A percentile compares a stretch with the other conserved stretches of the same genome.
Evolutionary conservation across 352 stramenopile genomes (phyloP).

Genomic region (Aphanomyces stellatus): DNA sequence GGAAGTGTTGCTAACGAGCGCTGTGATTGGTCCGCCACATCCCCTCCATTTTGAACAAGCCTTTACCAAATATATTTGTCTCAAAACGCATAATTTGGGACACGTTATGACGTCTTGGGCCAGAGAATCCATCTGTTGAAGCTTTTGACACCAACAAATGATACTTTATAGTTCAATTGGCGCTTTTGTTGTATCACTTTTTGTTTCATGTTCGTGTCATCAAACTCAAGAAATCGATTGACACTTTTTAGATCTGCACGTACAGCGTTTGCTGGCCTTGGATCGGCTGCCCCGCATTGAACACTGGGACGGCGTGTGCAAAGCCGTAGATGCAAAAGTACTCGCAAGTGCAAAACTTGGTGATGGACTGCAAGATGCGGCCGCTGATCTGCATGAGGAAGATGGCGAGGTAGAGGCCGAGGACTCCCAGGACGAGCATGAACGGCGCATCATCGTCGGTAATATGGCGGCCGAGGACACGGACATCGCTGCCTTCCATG

Average conservation of each 20-base stretch:
- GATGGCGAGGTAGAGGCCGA: constrained; percentile 2
- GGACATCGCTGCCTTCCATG: background rate
- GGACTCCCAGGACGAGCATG: background rate
- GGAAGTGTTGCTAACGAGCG: background rate
- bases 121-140: too few relatives aligned
- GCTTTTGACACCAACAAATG: too few relatives aligned
- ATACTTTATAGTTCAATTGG: too few relatives aligned
- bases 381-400: constrained; percentile 6
- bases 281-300: background rate
- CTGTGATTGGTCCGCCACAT: background rate
- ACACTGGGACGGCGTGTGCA: background rate
- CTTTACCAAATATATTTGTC: too few relatives aligned
- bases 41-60: too few relatives aligned
- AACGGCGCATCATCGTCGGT: background rate
- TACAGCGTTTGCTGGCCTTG: background rate
- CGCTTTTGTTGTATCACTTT: too few relatives aligned
- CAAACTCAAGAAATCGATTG: too few relatives aligned
- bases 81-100: too few relatives aligned
- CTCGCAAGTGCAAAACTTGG: constrained; percentile 9
- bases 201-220: too few relatives aligned
- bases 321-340: background rate
- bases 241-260: constrained; percentile 7
- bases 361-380: background rate
- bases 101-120: too few relatives aligned
- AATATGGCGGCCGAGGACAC: background rate